Conservation (phyloP, 148 eudicot species). For the Camellia granthamiana region DNA sequence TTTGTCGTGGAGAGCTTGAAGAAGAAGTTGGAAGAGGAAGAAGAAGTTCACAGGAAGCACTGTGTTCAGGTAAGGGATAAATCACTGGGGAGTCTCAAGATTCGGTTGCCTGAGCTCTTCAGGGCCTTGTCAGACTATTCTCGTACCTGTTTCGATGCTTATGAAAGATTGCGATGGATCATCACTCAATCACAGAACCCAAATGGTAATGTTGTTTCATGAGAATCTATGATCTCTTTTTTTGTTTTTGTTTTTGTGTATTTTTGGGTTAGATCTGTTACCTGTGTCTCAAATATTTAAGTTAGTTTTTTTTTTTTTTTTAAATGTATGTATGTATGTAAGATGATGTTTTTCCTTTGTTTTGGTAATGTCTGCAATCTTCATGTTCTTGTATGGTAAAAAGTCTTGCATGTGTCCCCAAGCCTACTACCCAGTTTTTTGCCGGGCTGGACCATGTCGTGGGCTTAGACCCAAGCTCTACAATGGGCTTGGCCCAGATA, state of each 20-base stretch:
- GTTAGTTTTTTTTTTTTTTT: neutral
- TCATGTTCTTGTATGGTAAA: no score
- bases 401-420: no score
- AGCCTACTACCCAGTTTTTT: no score
- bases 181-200: conserved; percentile 44
- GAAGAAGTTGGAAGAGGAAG: conserved; percentile 75
- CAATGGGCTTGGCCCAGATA: no score
- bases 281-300: neutral
- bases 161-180: conserved; percentile 47
- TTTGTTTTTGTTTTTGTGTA: no score
- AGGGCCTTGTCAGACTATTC: conserved; percentile 74
- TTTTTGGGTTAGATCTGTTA: neutral
- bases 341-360: neutral
- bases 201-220: conserved; percentile 33
- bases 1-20: conserved; percentile 66
- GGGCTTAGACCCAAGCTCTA: no score
- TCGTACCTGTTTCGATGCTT: conserved; percentile 53
- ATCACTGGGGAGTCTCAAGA: conserved; percentile 69
- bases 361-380: neutral
- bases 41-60: conserved; percentile 60
- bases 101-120: conserved; percentile 77
- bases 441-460: no score
- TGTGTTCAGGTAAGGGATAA: conserved; percentile 91
- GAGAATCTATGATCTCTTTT: conserved; percentile 2
- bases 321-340: neutral